Evolutionary conservation across 495 filamentous ascomycete species (phyloP).

Genomic region (Penicillium arizonense): DNA sequence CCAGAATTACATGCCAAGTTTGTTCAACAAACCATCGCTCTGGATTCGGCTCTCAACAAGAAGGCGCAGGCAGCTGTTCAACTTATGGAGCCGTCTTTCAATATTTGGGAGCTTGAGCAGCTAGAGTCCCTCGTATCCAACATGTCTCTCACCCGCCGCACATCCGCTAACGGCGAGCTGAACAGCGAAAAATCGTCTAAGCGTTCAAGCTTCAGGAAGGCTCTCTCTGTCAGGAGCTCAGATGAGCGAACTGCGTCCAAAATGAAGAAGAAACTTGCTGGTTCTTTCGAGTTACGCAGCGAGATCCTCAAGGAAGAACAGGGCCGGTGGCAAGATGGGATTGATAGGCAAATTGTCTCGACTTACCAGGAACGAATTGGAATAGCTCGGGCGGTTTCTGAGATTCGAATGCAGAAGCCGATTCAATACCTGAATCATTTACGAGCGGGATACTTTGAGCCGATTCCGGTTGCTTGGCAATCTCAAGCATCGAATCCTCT

Average conservation of each 20-base stretch:
- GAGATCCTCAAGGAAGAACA: conserved; percentile 41
- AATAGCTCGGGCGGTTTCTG: conserved; percentile 36
- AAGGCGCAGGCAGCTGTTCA: conserved; percentile 36
- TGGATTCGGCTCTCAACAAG: conserved; percentile 34
- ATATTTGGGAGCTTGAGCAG: conserved; percentile 35
- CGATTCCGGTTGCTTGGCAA: conserved; percentile 46
- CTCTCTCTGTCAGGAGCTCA: conserved; percentile 35
- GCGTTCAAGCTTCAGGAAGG: conserved; percentile 31
- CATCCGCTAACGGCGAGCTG: conserved; percentile 4
- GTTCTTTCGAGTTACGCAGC: conserved; percentile 18
- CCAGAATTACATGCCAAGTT: conserved; percentile 25
- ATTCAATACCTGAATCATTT: conserved; percentile 48
- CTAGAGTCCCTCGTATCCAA: conserved; percentile 24
- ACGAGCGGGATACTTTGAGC: conserved; percentile 49
- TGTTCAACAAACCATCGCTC: conserved; percentile 25
- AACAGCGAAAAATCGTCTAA: conserved; percentile 23
- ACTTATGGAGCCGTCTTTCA: conserved; percentile 33
- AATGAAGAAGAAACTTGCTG: conserved; percentile 9
- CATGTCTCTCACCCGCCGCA: conserved; percentile 13
- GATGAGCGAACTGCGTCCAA: conserved; percentile 32
- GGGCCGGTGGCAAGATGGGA: conserved; percentile 39
- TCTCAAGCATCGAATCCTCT: conserved; percentile 39
- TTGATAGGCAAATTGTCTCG: conserved; percentile 34
- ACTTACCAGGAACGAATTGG: conserved; percentile 43
- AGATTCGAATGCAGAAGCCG: conserved; percentile 34